phyloP scores from a whole-genome alignment of 2,329 filamentous ascomycete species.

The Penicillium freii region DNA sequence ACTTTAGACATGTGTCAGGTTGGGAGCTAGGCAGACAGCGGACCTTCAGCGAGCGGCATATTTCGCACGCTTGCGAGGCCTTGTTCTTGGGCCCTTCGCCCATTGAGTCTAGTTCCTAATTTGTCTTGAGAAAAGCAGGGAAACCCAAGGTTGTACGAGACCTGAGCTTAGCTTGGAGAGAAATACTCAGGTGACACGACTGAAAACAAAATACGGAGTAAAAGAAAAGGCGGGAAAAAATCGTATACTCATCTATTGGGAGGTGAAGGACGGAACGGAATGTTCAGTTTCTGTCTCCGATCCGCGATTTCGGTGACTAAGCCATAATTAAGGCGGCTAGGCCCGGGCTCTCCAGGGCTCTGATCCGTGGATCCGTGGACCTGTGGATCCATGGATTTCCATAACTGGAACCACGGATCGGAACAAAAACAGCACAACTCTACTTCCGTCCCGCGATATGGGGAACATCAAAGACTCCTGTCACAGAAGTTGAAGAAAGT shows the following conservation, averaged over 20 bases:
- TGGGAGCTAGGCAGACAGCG: background rate
- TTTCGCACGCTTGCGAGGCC: background rate
- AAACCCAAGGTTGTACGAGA: background rate
- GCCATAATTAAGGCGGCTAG: background rate
- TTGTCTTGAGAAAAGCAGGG: background rate
- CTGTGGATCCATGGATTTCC: background rate
- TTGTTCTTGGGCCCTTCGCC: background rate
- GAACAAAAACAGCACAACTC: background rate
- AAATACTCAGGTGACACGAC: background rate
- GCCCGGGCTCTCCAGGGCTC: background rate
- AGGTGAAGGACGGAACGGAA: background rate
- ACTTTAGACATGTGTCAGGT: background rate
- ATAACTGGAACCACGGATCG: background rate
- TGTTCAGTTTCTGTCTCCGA: background rate
- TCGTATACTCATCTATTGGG: background rate
- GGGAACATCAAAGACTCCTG: too few species aligned
- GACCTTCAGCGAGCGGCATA: constrained; percentile 1
- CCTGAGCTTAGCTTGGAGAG: background rate
- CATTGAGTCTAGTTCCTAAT: background rate
- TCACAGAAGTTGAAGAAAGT: background rate
- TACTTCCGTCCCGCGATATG: background rate
- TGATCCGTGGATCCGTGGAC: background rate
- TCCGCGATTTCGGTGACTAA: constrained; percentile 2
- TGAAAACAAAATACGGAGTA: background rate
- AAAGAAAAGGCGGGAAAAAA: background rate